Percentiles rank a stretch among this genome's conserved stretches.
These are phyloP conservation scores for Leccinum sublutescens DNA, from an alignment of 768 basidiomycete species.

Conservation along the genomic window DNA sequence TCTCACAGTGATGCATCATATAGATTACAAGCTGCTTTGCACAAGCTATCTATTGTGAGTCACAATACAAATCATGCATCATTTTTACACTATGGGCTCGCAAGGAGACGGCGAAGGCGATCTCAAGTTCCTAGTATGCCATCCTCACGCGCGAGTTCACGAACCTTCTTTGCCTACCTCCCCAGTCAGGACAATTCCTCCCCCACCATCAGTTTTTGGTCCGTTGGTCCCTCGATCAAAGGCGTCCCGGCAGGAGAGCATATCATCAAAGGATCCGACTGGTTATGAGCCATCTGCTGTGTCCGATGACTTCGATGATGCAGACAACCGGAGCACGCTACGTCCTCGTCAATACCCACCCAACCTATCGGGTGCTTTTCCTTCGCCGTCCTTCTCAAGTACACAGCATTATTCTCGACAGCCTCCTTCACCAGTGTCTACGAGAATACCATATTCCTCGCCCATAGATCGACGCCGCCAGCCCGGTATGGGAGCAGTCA, in stretches of 20 bases:
- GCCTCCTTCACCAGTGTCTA: conserved; percentile 35
- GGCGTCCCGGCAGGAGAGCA: conserved; percentile 61
- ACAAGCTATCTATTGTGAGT: too few species aligned
- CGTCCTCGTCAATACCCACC: conserved; percentile 38
- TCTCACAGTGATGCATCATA: too few species aligned
- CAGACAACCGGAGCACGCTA: conserved; percentile 47
- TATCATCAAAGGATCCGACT: conserved; percentile 62
- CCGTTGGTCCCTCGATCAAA: conserved; percentile 51
- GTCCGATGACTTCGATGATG: conserved; percentile 58
- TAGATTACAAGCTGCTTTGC: too few species aligned
- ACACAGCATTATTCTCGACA: conserved; percentile 40
- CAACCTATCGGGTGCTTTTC: conserved; percentile 30
- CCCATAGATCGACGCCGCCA: conserved; percentile 28
- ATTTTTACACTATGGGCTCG: too few species aligned
- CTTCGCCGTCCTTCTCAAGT: conserved; percentile 34
- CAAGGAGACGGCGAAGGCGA: conserved; percentile 75
- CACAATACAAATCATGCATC: too few species aligned
- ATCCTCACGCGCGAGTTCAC: conserved; percentile 58
- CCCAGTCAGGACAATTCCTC: conserved; percentile 48
- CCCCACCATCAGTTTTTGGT: conserved; percentile 45
- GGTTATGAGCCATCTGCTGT: conserved; percentile 65
- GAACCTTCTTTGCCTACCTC: conserved; percentile 43
- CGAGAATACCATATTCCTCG: conserved; percentile 24
- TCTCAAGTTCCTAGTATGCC: conserved; percentile 82
- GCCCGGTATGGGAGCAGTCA: conserved; percentile 19